phyloP scores from a whole-genome alignment of 2,329 filamentous ascomycete genomes.

The Lasiodiplodia citricola region DNA sequence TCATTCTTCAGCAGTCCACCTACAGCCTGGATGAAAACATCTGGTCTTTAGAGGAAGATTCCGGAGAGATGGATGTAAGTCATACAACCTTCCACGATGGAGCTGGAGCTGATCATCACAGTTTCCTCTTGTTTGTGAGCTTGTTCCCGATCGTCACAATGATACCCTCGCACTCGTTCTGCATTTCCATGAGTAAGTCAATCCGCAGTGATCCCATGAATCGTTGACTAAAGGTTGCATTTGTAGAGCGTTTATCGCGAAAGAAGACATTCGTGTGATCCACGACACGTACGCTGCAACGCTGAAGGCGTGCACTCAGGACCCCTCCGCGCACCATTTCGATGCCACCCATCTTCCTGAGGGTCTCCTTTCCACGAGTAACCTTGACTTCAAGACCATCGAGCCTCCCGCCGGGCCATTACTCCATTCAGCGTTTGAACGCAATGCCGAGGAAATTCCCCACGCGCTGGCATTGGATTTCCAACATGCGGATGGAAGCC shows the following conservation, averaged over 20 bases:
- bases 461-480: constrained; percentile 46
- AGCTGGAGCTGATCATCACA: constrained; percentile 32
- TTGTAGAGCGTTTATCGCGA: constrained; percentile 32
- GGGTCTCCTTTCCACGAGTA: constrained; percentile 35
- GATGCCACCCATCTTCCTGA: constrained; percentile 35
- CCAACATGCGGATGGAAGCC: constrained; percentile 36
- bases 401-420: constrained; percentile 29
- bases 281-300: constrained; percentile 37
- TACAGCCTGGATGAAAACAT: constrained; percentile 51
- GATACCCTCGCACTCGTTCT: constrained; percentile 65
- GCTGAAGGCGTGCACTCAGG: constrained; percentile 35
- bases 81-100: not conserved
- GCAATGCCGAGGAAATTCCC: constrained; percentile 38
- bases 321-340: constrained; percentile 32
- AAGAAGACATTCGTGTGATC: constrained; percentile 37
- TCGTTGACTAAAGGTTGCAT: not conserved
- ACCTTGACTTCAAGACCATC: constrained; percentile 31
- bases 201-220: too few relatives aligned
- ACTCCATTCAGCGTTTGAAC: constrained; percentile 48
- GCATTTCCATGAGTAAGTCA: constrained; percentile 55
- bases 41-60: constrained; percentile 58
- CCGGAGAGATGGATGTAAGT: constrained; percentile 66
- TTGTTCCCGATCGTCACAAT: constrained; percentile 61
- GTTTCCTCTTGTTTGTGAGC: constrained; percentile 76
- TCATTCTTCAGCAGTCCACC: constrained; percentile 74